Evolutionary conservation across 2,329 filamentous ascomycete species (phyloP), one percentile per base, ranked within the genome.

Genomic region (Nectriaceae sp.): DNA sequence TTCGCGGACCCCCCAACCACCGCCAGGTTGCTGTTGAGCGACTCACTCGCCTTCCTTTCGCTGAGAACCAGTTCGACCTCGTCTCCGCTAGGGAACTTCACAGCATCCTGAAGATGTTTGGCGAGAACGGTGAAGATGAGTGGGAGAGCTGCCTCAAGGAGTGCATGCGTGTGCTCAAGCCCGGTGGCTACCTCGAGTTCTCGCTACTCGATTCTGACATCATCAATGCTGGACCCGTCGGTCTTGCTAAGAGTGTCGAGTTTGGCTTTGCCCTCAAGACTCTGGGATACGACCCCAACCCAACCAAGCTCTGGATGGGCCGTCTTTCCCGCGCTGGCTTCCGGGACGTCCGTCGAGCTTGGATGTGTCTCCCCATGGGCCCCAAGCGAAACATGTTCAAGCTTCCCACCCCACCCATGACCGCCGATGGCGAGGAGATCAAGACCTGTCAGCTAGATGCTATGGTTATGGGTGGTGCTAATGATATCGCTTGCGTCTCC

Each of bases 161-260:
- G 73, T 95, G 91, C 67, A 85, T 90, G 74, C 90, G 94, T 50
- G 87, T 95, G 49, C 84, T 97, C 59, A 96, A 96, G 74, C 92
- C 93, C 1, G 91, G 90, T 42, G 94, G 94, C 24, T 93, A 93
- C 68, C 75, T 99, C 49, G 94, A 99, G 65, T 99, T 94, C 73
- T 86, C 84, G 53, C 73, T 97, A 38, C 82, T 97, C 59, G 94
- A 99, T 68, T 88, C 91, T 1, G 91, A 96, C 63, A 85, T 99
- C 59, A 84, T 95, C 53, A 92, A 91, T 56, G 85, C 90, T 0
- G 92, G 92, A 0, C 85, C 88, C 0, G 77, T 86, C 18, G 90
- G 87, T 29, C 84, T 90, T 48, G 90, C 90, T 39, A 88, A 94
- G 67, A 88, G 87, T 41, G 90, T 95, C 46, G 92, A 97, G 70